Base-by-base conservation (phyloP, 768 basidiomycete genomes). In the Atractiella rhizophila region DNA sequence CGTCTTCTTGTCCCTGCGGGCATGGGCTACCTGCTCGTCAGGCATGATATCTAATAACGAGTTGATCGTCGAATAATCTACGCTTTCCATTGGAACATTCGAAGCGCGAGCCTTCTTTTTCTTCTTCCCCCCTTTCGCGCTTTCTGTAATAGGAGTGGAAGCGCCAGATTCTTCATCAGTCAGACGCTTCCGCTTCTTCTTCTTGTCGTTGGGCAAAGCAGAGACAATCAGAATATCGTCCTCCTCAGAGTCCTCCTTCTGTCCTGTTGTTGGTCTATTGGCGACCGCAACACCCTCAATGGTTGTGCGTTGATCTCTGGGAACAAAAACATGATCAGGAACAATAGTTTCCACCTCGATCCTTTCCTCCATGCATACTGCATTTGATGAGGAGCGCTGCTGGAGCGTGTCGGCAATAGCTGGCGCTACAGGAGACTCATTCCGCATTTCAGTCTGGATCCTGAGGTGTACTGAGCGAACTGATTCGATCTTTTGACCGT, bases 51-150 rank as follows among this genome's bases (percentile, higher is more conserved):
- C 42, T 28, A 43, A 28, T 13, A 43, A 35, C 7, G 28, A 32
- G 19, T 43, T 43, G 21, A 38, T 37, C 6, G 19, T 28, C 7
- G 42, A 41, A 19, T 43, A 43, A 28, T 43, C 42, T 35, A 43
- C 37, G 8, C 36, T 35, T 28, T 40, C 36, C 3, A 43, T 37
- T 11, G 29, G 29, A 11, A 11, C 29, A 30, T 30, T 16, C 12
- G 29, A n/a, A n/a, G n/a, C n/a, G n/a, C n/a, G n/a, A n/a, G n/a
- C n/a, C n/a, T n/a, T 16, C 29, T 30, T 16, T 16, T 30, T 16
- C 29, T 30, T 39, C 24, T 39, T 40, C 15, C 7, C 39, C 23
- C 23, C 18, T 21, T 37, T 40, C 8, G 5, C 21, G 7, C 5
- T 9, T 20, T 30, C 6, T 28, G 37, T 18, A 35, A 9, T 23